Evolutionary conservation across 805 yeast species (phyloP).

Genomic region (Hanseniaspora valbyensis): DNA sequence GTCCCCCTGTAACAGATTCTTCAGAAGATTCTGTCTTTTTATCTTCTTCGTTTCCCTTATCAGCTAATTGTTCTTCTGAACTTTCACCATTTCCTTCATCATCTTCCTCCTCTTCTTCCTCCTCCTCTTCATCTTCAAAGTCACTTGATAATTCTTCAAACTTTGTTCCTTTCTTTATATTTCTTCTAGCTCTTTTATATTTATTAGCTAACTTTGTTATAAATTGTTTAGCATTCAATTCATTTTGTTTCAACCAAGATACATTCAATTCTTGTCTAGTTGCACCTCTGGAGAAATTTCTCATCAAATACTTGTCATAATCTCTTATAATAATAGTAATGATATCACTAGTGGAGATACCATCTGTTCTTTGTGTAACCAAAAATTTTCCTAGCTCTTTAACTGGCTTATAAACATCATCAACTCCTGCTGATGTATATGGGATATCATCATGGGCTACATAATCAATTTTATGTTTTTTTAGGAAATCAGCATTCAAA

Average conservation of each 20-base stretch:
- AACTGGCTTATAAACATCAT: slow-evolving; percentile 87
- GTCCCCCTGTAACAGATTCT: slow-evolving; percentile 12
- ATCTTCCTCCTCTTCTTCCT: slow-evolving; percentile 21
- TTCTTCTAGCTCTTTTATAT: slow-evolving; percentile 26
- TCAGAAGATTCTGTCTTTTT: slow-evolving; percentile 16
- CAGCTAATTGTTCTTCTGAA: slow-evolving; percentile 24
- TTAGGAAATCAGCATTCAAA: slow-evolving; percentile 70
- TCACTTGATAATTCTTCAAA: slow-evolving; percentile 25
- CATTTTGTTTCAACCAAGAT: slow-evolving; percentile 95
- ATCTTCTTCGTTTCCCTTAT: slow-evolving; percentile 28
- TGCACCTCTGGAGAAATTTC: slow-evolving; percentile 96
- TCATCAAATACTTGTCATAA: slow-evolving; percentile 90
- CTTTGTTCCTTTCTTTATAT: slow-evolving; percentile 16
- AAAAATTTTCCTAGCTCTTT: slow-evolving; percentile 83
- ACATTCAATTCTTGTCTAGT: slow-evolving; percentile 92
- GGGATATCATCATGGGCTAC: slow-evolving; percentile 98
- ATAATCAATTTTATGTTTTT: slow-evolving; percentile 74
- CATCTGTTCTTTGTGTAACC: slow-evolving; percentile 93
- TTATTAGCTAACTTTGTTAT: slow-evolving; percentile 56
- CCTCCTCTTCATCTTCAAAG: slow-evolving; percentile 18
- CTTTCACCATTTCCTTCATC: slow-evolving; percentile 23
- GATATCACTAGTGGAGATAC: slow-evolving; percentile 89
- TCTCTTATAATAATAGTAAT: slow-evolving; percentile 91
- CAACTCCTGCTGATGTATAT: slow-evolving; percentile 77
- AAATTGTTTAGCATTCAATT: slow-evolving; percentile 84